Base-by-base conservation (phyloP, 2,329 filamentous ascomycete species). In the Verticillium longisporum region DNA sequence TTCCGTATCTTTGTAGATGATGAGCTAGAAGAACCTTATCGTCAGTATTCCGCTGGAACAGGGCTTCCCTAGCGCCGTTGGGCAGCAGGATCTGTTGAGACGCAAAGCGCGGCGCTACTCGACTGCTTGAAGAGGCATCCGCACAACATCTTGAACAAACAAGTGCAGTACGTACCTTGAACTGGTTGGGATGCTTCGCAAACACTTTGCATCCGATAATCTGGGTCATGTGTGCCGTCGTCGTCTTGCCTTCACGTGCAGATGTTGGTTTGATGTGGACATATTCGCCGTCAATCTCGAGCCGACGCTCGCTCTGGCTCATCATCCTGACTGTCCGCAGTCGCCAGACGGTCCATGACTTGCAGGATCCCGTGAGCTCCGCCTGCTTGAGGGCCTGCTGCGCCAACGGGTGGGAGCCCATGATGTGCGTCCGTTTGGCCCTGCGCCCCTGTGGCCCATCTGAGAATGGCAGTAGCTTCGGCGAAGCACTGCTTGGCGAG, bases 271-370 rank as follows among this genome's bases (percentile, higher is more conserved):
- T 88, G 68, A 96, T 92, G 73, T 94, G 90, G 64, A 96, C 86
- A 72, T 93, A 95, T 72, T 96, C 91, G 62, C 90, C 90, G 68
- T 94, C 91, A 66, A 96, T 91, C 56, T 89, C 87, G 53, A 95
- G 78, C 10, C 91, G 84, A 61, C 90, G 85, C 67, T 92, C 89
- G 63, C 90, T 90, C 69, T 89, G 84, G 4, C 86, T 87, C 53
- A 90, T 87, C 68, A 95, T 89, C 31, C 89, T 87, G 83, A 95
- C 91, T 9, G 89, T 88, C 73, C 93, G 90, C 74, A 92, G 91
- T 65, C 91, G 86, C 78, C 89, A 90, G 15, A 96, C 91, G 13
- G 85, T 87, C 74, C 92, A 95, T 67, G 88, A 89, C 69, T 90
- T 88, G 76, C 90, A 89, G 68, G 81, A 86, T 53, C 80, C 79